A percentile compares a stretch with the other conserved stretches of the same genome.
phyloP scores from a whole-genome alignment of 2,329 filamentous ascomycete genomes.

The Trichophyton simii region DNA sequence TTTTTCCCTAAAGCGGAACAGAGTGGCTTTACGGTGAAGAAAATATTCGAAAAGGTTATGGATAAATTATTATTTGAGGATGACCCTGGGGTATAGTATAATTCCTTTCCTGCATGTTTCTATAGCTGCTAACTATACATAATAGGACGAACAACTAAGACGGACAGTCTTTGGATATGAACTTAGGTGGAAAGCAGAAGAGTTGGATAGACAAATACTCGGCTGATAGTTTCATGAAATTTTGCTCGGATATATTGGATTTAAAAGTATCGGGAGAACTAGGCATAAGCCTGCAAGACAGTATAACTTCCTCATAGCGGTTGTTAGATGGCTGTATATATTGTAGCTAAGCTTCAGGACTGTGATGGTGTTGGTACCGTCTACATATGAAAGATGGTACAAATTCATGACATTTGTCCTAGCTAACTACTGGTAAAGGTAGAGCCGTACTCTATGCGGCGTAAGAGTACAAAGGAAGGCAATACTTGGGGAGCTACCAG shows the following conservation, averaged over 20 bases:
- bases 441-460: too few species aligned
- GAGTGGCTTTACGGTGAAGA: slow-evolving; percentile 61
- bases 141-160: slow-evolving; percentile 59
- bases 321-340: too few species aligned
- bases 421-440: too few species aligned
- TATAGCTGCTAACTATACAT: not conserved
- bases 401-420: too few species aligned
- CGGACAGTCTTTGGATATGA: slow-evolving; percentile 73
- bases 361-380: too few species aligned
- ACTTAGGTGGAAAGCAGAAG: slow-evolving; percentile 47
- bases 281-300: too few species aligned
- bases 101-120: not conserved
- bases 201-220: not conserved
- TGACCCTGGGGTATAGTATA: slow-evolving; percentile 55
- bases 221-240: not conserved
- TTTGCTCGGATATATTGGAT: not conserved
- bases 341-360: too few species aligned
- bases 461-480: too few species aligned
- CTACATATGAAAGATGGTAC: too few species aligned
- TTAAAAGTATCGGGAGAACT: too few species aligned
- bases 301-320: too few species aligned
- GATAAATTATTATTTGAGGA: slow-evolving; percentile 81
- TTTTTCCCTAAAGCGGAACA: slow-evolving; percentile 71
- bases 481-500: too few species aligned
- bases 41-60: slow-evolving; percentile 69